Conservation (phyloP, 179 eudicot species). For the Spergularia azorica region DNA sequence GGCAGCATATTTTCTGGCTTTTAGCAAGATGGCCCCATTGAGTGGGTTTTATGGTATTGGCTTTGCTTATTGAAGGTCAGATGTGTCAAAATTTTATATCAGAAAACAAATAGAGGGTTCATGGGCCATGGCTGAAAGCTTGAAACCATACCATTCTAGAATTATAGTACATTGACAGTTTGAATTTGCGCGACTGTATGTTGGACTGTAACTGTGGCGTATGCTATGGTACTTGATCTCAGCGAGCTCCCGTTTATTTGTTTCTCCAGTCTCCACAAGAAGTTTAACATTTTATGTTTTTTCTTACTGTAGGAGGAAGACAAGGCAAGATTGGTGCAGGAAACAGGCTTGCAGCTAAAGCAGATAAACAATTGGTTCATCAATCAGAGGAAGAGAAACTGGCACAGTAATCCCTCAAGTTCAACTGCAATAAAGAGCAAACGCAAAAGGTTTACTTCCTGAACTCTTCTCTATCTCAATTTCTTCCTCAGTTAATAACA, state of each 20-base stretch:
- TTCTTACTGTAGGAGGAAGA: constrained; percentile 66
- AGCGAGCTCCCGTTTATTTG: not conserved
- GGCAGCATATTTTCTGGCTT: not conserved
- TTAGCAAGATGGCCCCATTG: not conserved
- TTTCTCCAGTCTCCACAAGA: not conserved
- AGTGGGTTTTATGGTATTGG: not conserved
- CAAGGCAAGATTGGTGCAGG: constrained; percentile 77
- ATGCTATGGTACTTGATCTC: not conserved
- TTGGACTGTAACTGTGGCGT: not conserved
- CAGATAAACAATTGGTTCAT: constrained; percentile 92
- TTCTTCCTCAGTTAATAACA: not conserved
- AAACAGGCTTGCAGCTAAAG: constrained; percentile 80
- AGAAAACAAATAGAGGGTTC: not conserved
- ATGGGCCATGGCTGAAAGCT: not conserved
- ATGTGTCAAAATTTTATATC: not conserved
- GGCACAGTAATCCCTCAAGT: constrained; percentile 82
- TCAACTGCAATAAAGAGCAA: constrained; percentile 67
- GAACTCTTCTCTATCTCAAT: not conserved
- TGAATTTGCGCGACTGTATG: not conserved
- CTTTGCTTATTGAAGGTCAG: not conserved
- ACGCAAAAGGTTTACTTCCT: constrained; percentile 55
- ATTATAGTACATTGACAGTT: not conserved
- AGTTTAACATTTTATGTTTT: not conserved
- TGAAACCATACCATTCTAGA: too few relatives aligned
- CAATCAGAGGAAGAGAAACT: constrained; percentile 84